Evolutionary conservation across 192 early-diverging fungal species (phyloP).

Genomic region (Chytriomyces confervae): DNA sequence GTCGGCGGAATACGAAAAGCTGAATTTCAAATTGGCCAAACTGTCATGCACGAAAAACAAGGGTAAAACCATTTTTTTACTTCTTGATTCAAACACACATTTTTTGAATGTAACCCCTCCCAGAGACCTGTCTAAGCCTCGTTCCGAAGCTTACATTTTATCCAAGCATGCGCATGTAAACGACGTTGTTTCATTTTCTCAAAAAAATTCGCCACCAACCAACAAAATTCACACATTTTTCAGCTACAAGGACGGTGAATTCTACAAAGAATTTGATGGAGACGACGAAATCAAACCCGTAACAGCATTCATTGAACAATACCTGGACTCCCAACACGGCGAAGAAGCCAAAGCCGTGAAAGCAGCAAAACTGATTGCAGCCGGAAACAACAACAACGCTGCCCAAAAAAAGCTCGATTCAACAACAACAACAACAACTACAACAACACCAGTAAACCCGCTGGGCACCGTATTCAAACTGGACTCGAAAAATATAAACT

Average conservation of each 20-base stretch:
- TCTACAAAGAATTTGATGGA: conserved; percentile 11
- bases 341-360: conserved; percentile 22
- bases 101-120: background rate
- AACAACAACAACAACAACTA: too few species aligned
- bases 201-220: background rate
- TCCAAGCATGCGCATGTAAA: conserved; percentile 25
- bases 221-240: background rate
- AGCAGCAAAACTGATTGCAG: background rate
- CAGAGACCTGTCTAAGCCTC: background rate
- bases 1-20: background rate
- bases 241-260: conserved; percentile 26
- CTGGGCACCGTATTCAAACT: background rate
- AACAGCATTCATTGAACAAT: conserved; percentile 6
- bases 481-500: conserved; percentile 11
- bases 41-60: conserved; percentile 16
- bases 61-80: background rate
- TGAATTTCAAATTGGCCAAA: conserved; percentile 17
- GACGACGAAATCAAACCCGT: conserved; percentile 22
- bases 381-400: background rate
- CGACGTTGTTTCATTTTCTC: background rate
- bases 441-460: background rate
- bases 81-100: too few species aligned
- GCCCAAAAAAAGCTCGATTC: background rate
- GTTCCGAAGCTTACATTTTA: conserved; percentile 7
- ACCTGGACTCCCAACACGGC: conserved; percentile 1